Conservation (phyloP, 345 rosid species). For the Alliaria petiolata region DNA sequence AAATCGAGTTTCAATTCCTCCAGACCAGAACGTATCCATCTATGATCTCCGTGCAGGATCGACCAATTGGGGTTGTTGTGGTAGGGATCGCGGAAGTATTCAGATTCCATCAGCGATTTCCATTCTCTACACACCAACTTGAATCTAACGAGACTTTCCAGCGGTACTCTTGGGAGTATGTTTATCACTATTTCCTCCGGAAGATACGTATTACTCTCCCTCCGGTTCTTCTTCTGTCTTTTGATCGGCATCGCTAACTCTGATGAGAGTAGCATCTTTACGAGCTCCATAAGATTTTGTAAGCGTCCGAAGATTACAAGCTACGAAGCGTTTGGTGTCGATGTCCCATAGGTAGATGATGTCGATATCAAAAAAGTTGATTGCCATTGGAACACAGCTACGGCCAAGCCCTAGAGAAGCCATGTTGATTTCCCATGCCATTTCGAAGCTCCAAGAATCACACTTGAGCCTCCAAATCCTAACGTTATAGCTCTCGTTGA, state of each 20-base stretch:
- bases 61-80: background rate
- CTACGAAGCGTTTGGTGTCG: background rate
- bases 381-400: no score
- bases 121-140: background rate
- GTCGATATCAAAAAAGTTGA: background rate
- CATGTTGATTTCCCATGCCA: no score
- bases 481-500: background rate
- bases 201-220: background rate
- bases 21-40: background rate
- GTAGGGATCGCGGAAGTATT: background rate
- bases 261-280: background rate
- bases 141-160: background rate
- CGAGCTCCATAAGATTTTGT: background rate
- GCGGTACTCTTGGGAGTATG: background rate
- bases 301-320: background rate
- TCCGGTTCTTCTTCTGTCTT: no score
- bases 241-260: no score
- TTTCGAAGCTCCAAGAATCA: no score
- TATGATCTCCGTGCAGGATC: background rate
- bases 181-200: background rate
- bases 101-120: background rate
- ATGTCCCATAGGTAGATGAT: background rate
- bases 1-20: background rate
- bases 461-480: no score
- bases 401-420: no score